These are phyloP conservation scores for Skeletonema costatum DNA, from an alignment of 108 stramenopile species.

Conservation along the genomic window DNA sequence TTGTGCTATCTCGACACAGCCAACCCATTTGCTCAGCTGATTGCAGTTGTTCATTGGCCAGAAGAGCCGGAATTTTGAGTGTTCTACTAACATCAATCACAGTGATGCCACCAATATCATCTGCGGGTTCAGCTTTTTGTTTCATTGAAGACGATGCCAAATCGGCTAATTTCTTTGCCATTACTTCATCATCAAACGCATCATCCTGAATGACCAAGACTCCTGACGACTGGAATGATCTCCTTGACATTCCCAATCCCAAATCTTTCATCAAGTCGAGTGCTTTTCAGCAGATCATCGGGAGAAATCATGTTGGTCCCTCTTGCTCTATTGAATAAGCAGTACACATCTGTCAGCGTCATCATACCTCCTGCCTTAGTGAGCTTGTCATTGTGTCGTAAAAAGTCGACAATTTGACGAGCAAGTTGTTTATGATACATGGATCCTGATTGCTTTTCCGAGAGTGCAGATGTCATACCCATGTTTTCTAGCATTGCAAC, in stretches of 20 bases:
- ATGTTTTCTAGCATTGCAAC: constrained; percentile 79
- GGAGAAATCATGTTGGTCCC: constrained; percentile 96
- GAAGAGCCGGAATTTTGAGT: constrained; percentile 69
- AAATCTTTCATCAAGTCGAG: constrained; percentile 64
- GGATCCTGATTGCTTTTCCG: constrained; percentile 68
- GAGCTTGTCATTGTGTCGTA: constrained; percentile 59
- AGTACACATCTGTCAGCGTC: constrained; percentile 86
- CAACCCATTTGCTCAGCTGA: constrained; percentile 79
- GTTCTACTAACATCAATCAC: constrained; percentile 62
- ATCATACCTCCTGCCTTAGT: constrained; percentile 66
- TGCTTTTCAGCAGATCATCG: constrained; percentile 90
- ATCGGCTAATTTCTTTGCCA: constrained; percentile 62
- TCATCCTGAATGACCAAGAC: constrained; percentile 87
- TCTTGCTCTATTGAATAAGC: constrained; percentile 93
- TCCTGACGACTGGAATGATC: constrained; percentile 83
- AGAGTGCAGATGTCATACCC: constrained; percentile 95
- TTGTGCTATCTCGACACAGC: constrained; percentile 84
- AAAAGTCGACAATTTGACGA: constrained; percentile 94
- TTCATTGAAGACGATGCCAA: constrained; percentile 39
- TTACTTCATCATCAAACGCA: constrained; percentile 56
- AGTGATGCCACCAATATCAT: constrained; percentile 48
- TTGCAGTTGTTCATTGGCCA: constrained; percentile 86
- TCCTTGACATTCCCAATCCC: constrained; percentile 78
- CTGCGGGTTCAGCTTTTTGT: neutral
- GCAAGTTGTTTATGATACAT: constrained; percentile 91